Base-by-base conservation (phyloP, 306 rosid genomes). In the Cyclanthera cordifolia region DNA sequence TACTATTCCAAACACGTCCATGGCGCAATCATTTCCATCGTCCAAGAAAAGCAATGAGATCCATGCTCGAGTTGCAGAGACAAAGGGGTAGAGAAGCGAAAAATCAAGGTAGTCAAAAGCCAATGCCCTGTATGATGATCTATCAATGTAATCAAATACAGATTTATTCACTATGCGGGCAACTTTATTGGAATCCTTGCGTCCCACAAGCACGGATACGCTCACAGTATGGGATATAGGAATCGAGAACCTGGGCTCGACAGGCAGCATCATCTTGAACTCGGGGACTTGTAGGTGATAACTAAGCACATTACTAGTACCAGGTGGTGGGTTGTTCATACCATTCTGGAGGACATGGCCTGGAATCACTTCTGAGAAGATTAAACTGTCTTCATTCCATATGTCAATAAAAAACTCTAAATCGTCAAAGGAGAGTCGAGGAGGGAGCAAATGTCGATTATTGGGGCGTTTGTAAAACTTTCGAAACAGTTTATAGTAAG, bases 11-110 rank as follows among this genome's bases (percentile, higher is more conserved):
- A 85, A 90, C 14, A 94, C 99, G 82, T 88, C 87, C 77, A 87
- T 76, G 7, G 60, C 73, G 70, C 80, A 90, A 61, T 86, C 95
- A 67, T 66, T 72, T 85, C 80, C 86, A 48, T 78, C 84, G 39
- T 90, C 97, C 90, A 75, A 75, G 83, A 94, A 94, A 65, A 94
- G 95, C 88, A 94, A 69, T 20, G 99, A 94, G 60, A 94, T 69
- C 99, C 97, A 90, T 56, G 87, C 97, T 45, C 99, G 86, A 72
- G 86, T 83, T 65, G 88, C 90, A 9, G 91, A 75, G 72, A 83
- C 46, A 74, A 90, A 90, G 0, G 95, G 96, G 81, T 90, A 71
- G 70, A 16, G 67, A 57, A 95, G 96, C 27, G 97, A 82, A 72
- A 94, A 81, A 79, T 90, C 91, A 23, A 93, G 84, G 81, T 85